Base-by-base conservation (phyloP, 108 stramenopile genomes). In the Stephanodiscus triporus region DNA sequence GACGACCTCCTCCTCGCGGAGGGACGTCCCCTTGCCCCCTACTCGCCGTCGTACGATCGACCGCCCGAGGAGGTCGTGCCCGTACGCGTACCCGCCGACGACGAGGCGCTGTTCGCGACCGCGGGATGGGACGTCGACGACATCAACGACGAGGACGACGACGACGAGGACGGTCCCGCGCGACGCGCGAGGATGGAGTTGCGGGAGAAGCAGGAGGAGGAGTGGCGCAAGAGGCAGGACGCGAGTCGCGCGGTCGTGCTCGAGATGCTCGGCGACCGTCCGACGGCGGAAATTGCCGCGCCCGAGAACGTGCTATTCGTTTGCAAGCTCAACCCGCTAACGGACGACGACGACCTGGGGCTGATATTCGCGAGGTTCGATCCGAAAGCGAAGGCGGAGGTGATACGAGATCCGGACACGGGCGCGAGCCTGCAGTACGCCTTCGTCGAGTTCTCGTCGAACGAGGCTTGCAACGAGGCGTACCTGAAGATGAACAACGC, bases 401-500 rank as follows among this genome's bases (percentile, higher is more conserved):
- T 99, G 54, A 90, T 97, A 66, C 89, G 97, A 9, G 99, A 99
- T 77, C 90, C 81, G 19, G 89, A 98, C 43, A 97, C 98, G 6
- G 98, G 98, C 11, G 91, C 87, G 47, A 95, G 94, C 26, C 77
- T 99, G 0, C 95, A 98, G 51, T 99, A 98, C 80, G 98, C 97
- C 13, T 99, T 99, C 81, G 91, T 97, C 11, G 97, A 98, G 75
- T 99, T 99, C 75, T 86, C 86, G 40, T 85, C 81, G 8, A 88
- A 92, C 11, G 89, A 94, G 66, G 78, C 88, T 43, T 97, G 96
- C 58, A 87, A 86, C 24, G 96, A 98, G 73, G 99, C 99, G 2
- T 99, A 96, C 84, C 93, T 97, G 63, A 98, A 98, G 89, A 99
- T 99, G 99, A 99, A 99, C 78, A 98, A 99, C 86, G 98, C 95